Percentiles rank a stretch among this genome's conserved stretches.
phyloP scores from a whole-genome alignment of 2,329 filamentous ascomycete species.

The Aspergillus sp. region DNA sequence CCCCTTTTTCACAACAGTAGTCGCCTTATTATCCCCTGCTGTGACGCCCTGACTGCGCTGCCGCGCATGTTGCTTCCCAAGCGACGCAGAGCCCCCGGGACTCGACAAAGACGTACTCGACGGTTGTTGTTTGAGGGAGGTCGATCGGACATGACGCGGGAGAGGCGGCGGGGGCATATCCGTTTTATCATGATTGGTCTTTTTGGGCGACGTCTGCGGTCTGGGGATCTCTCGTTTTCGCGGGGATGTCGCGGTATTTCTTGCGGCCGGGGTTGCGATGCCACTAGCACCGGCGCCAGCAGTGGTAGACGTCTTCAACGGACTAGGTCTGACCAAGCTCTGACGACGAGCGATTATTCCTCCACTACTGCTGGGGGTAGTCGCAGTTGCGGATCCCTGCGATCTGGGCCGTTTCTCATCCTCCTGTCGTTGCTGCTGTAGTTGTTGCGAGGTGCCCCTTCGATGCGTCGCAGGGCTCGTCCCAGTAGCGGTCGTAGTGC shows the following conservation, averaged over 20 bases:
- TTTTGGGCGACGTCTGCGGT: conserved; percentile 18
- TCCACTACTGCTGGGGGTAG: not conserved
- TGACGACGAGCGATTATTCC: conserved; percentile 16
- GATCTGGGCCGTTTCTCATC: not conserved
- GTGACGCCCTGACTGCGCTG: conserved; percentile 29
- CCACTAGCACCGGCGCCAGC: not conserved
- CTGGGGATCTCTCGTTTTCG: conserved; percentile 11
- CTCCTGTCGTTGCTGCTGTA: conserved; percentile 5
- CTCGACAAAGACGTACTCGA: conserved; percentile 8
- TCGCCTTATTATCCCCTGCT: conserved; percentile 5
- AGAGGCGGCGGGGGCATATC: conserved; percentile 23
- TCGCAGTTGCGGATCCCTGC: not conserved
- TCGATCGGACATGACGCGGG: conserved; percentile 27
- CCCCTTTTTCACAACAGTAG: conserved; percentile 7
- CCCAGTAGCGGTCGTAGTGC: not conserved
- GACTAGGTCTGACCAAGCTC: conserved; percentile 22
- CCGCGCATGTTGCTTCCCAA: conserved; percentile 21
- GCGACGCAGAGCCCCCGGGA: conserved; percentile 6
- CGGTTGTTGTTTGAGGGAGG: conserved; percentile 32
- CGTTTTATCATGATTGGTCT: conserved; percentile 6
- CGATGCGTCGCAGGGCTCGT: conserved; percentile 2
- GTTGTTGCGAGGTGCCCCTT: conserved; percentile 5
- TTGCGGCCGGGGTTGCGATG: conserved; percentile 4
- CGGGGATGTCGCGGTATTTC: conserved; percentile 16
- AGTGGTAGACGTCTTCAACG: conserved; percentile 13